Evolutionary conservation across 2,329 filamentous ascomycete species (phyloP).

Genomic region (Ceratocystis albifundus): DNA sequence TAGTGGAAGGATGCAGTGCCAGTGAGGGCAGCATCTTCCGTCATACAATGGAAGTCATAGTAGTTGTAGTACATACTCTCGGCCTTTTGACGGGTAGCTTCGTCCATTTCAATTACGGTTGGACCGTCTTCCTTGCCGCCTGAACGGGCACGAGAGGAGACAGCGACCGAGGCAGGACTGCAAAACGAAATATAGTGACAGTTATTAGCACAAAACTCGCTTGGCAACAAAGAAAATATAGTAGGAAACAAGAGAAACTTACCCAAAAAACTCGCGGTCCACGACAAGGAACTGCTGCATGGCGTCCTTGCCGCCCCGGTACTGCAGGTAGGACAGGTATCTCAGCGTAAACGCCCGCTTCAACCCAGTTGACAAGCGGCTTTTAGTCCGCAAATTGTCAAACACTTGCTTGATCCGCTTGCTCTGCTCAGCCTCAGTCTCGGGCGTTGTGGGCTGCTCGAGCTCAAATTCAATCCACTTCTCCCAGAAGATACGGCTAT

Average conservation of each 20-base stretch:
- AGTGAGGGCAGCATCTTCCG: conserved; percentile 35
- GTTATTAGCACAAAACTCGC: conserved; percentile 15
- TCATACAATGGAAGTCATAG: conserved; percentile 42
- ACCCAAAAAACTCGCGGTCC: conserved; percentile 81
- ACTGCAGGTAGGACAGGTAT: conserved; percentile 76
- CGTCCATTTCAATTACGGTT: conserved; percentile 38
- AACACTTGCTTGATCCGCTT: conserved; percentile 71
- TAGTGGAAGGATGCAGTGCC: conserved; percentile 45
- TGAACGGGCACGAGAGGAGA: conserved; percentile 32
- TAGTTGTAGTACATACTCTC: conserved; percentile 42
- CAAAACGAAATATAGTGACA: background rate
- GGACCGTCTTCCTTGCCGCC: conserved; percentile 38
- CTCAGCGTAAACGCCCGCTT: conserved; percentile 64
- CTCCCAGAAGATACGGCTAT: conserved; percentile 81
- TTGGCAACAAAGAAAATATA: background rate
- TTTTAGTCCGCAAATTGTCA: conserved; percentile 61
- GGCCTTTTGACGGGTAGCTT: conserved; percentile 39
- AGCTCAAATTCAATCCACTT: conserved; percentile 84
- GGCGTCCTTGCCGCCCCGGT: conserved; percentile 67
- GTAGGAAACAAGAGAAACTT: conserved; percentile 29
- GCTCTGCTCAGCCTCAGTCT: conserved; percentile 53
- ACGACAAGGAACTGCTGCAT: conserved; percentile 77
- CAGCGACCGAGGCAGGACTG: conserved; percentile 39
- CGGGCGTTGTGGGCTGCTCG: conserved; percentile 59
- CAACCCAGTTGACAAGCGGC: conserved; percentile 51